phyloP scores from a whole-genome alignment of 345 rosid species.

The Alliaria petiolata region DNA sequence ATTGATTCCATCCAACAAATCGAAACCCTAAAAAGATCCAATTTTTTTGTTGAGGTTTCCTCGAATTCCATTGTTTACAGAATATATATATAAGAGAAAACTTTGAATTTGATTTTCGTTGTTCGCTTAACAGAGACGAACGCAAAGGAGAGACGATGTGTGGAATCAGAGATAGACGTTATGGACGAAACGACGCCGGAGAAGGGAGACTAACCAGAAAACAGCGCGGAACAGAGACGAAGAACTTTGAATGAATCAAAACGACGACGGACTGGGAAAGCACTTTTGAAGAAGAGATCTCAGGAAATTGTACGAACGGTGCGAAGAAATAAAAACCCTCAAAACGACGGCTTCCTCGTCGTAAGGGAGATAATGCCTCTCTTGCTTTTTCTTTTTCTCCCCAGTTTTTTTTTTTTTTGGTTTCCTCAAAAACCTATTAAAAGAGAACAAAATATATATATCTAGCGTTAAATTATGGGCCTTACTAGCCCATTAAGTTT shows the following conservation, averaged over 20 bases:
- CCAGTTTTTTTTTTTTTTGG: neutral
- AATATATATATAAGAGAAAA: neutral
- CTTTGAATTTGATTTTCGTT: neutral
- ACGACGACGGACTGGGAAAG: slow-evolving; percentile 53
- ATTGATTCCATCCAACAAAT: neutral
- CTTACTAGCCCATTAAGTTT: neutral
- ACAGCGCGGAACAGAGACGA: slow-evolving; percentile 19
- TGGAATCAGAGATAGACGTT: slow-evolving; percentile 15
- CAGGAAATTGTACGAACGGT: slow-evolving; percentile 13
- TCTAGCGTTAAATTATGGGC: neutral
- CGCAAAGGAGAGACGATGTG: neutral
- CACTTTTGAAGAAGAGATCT: slow-evolving; percentile 24
- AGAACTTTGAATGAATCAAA: slow-evolving; percentile 40
- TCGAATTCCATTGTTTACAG: neutral
- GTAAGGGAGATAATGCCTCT: slow-evolving; percentile 36
- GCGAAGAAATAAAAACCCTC: slow-evolving; percentile 30
- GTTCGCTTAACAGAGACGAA: neutral
- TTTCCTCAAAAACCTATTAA: neutral
- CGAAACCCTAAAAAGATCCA: slow-evolving; percentile 25
- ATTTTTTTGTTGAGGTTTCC: neutral
- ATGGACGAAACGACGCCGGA: slow-evolving; percentile 55
- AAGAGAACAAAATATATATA: neutral
- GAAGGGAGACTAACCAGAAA: slow-evolving; percentile 29
- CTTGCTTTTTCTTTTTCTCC: neutral
- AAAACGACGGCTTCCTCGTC: slow-evolving; percentile 60